Conservation (phyloP, 768 basidiomycete genomes). For the Lentinula boryana region DNA sequence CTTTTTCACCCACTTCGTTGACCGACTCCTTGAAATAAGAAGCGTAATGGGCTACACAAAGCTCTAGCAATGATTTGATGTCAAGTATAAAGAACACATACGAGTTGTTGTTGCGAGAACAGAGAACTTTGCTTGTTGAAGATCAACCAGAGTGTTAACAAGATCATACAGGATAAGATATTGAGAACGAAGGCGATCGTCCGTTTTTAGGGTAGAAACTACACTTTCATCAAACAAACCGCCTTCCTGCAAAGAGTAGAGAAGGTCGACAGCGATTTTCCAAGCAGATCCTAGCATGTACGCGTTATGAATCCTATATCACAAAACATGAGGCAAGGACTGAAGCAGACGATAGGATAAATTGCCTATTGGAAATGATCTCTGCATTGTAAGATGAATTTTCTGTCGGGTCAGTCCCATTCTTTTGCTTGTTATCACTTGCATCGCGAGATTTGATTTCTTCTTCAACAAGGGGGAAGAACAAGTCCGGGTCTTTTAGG, state of each 20-base stretch:
- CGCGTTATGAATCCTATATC: slow-evolving; percentile 67
- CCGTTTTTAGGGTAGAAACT: slow-evolving; percentile 46
- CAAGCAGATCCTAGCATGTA: slow-evolving; percentile 82
- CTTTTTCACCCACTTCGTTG: slow-evolving; percentile 36
- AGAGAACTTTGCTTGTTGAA: slow-evolving; percentile 61
- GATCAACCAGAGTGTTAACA: slow-evolving; percentile 50
- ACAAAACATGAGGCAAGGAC: neutral
- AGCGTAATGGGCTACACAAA: slow-evolving; percentile 57
- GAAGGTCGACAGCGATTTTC: slow-evolving; percentile 59
- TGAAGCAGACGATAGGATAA: neutral
- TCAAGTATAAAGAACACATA: slow-evolving; percentile 27
- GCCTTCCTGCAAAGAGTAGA: slow-evolving; percentile 48
- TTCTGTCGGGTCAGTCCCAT: slow-evolving; percentile 19
- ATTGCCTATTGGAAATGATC: slow-evolving; percentile 54
- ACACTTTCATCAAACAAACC: slow-evolving; percentile 50
- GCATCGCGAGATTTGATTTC: slow-evolving; percentile 52
- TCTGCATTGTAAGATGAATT: slow-evolving; percentile 51
- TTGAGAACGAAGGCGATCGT: slow-evolving; percentile 43
- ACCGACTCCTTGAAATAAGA: slow-evolving; percentile 55
- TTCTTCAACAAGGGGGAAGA: slow-evolving; percentile 46
- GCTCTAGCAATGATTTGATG: neutral
- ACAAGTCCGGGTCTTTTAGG: slow-evolving; percentile 61
- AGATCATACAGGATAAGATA: slow-evolving; percentile 66
- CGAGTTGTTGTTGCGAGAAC: slow-evolving; percentile 65
- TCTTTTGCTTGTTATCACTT: slow-evolving; percentile 18